Conservation (phyloP, 176 grass and related monocot species). For the Juncus effusus region DNA sequence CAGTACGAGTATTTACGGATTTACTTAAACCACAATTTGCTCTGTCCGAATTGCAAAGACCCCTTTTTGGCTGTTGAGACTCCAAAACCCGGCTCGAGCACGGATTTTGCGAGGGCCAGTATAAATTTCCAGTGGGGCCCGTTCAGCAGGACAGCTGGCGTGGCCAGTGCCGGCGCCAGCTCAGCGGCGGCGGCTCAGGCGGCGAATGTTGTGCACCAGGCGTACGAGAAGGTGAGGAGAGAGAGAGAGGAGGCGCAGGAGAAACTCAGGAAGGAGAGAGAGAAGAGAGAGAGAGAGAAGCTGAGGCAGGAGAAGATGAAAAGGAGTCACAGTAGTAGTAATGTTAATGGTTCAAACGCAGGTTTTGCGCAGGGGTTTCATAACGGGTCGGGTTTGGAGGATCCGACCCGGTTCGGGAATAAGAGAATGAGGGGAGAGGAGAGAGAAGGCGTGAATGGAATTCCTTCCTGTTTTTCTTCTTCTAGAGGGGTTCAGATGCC, state of each 20-base stretch:
- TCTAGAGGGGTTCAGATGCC: not conserved
- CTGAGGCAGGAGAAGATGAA: not conserved
- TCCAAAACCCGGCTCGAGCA: constrained; percentile 51
- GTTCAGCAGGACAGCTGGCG: constrained; percentile 10
- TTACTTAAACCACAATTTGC: constrained; percentile 87
- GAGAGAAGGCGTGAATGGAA: constrained; percentile 15
- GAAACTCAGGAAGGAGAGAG: constrained; percentile 19
- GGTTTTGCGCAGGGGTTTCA: not conserved
- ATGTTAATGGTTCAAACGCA: not conserved
- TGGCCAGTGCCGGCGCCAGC: constrained; percentile 12
- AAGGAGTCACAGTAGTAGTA: not conserved
- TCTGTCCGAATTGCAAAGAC: constrained; percentile 85
- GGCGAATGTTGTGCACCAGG: constrained; percentile 16
- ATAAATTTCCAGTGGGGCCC: constrained; percentile 23
- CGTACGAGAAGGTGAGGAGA: constrained; percentile 18
- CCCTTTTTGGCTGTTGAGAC: constrained; percentile 83
- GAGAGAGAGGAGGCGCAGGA: constrained; percentile 23
- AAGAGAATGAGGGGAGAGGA: constrained; percentile 25
- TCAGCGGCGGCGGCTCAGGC: constrained; percentile 19
- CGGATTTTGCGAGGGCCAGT: constrained; percentile 5
- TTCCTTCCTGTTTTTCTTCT: too few species aligned
- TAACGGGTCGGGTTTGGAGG: constrained; percentile 6
- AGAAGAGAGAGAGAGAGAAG: not conserved
- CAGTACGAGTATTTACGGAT: constrained; percentile 90
- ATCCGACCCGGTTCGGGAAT: constrained; percentile 1